These are phyloP conservation scores for Fragaria vesca DNA, from an alignment of 306 rosid genomes.

Conservation along the genomic window DNA sequence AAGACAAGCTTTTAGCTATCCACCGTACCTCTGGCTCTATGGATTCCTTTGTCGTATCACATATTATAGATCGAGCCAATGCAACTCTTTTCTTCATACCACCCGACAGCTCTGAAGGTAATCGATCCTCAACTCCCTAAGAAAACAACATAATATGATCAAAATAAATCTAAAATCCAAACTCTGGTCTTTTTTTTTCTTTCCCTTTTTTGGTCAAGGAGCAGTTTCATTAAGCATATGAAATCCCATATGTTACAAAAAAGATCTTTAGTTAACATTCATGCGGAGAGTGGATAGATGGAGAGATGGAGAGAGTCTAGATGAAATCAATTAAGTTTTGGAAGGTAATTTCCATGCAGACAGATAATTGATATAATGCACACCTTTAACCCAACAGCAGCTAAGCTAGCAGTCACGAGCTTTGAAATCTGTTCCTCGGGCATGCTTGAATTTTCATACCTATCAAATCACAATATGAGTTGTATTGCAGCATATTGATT, in stretches of 20 bases:
- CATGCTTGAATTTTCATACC: constrained; percentile 92
- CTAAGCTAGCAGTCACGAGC: constrained; percentile 81
- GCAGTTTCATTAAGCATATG: neutral
- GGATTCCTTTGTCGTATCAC: constrained; percentile 65
- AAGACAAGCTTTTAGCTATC: constrained; percentile 13
- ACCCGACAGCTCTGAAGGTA: constrained; percentile 97
- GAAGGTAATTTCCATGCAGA: constrained; percentile 9
- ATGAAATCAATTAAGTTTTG: neutral
- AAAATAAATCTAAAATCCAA: constrained; percentile 5
- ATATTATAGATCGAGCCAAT: constrained; percentile 88
- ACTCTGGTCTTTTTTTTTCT: neutral
- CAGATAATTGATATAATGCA: constrained; percentile 21
- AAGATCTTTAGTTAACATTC: neutral
- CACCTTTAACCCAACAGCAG: constrained; percentile 94
- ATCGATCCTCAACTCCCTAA: constrained; percentile 88
- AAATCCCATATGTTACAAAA: neutral
- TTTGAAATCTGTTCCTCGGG: constrained; percentile 64
- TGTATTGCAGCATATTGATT: neutral
- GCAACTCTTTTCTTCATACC: constrained; percentile 99
- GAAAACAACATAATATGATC: neutral
- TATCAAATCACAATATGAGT: constrained; percentile 30
- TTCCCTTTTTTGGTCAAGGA: neutral
- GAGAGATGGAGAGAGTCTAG: neutral
- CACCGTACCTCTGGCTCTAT: constrained; percentile 89
- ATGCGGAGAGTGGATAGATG: neutral